Evolutionary conservation across 768 basidiomycete genomes (phyloP).

Genomic region (Tremella mesenterica): DNA sequence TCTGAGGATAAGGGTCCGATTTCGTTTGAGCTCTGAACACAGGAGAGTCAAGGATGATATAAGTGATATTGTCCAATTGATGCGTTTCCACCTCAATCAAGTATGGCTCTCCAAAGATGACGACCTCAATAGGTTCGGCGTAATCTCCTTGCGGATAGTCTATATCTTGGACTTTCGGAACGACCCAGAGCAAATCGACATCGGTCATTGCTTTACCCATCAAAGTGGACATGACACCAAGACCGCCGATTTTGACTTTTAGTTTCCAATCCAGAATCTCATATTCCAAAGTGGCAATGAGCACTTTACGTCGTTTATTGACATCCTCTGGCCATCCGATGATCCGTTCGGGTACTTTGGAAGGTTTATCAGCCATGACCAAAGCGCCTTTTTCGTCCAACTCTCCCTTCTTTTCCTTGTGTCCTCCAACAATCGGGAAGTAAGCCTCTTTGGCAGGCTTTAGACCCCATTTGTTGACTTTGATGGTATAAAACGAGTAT

Average conservation of each 20-base stretch:
- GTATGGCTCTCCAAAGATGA: conserved; percentile 92
- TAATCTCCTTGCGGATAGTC: conserved; percentile 88
- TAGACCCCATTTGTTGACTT: conserved; percentile 83
- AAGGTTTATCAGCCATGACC: conserved; percentile 62
- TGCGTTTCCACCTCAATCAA: conserved; percentile 93
- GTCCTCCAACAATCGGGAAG: conserved; percentile 70
- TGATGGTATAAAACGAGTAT: conserved; percentile 95
- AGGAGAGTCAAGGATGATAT: conserved; percentile 84
- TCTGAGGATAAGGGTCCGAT: conserved; percentile 87
- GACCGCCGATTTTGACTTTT: conserved; percentile 94
- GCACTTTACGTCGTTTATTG: conserved; percentile 78
- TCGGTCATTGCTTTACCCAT: conserved; percentile 99
- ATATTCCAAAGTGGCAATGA: conserved; percentile 88
- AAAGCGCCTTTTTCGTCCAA: conserved; percentile 35
- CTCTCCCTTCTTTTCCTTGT: conserved; percentile 55
- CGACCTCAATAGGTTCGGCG: conserved; percentile 86
- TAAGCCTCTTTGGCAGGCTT: conserved; percentile 57
- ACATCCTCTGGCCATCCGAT: conserved; percentile 97
- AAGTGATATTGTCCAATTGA: conserved; percentile 87
- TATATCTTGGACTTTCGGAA: conserved; percentile 89
- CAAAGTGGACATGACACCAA: conserved; percentile 93
- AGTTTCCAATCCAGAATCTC: conserved; percentile 96
- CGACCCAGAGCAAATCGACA: conserved; percentile 85
- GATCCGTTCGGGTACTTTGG: conserved; percentile 57
- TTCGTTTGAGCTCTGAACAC: conserved; percentile 96